Percentiles rank a stretch among this genome's conserved stretches.
These are phyloP conservation scores for Xylaria sp. DNA, from an alignment of 2,329 filamentous ascomycete genomes.

Conservation along the genomic window DNA sequence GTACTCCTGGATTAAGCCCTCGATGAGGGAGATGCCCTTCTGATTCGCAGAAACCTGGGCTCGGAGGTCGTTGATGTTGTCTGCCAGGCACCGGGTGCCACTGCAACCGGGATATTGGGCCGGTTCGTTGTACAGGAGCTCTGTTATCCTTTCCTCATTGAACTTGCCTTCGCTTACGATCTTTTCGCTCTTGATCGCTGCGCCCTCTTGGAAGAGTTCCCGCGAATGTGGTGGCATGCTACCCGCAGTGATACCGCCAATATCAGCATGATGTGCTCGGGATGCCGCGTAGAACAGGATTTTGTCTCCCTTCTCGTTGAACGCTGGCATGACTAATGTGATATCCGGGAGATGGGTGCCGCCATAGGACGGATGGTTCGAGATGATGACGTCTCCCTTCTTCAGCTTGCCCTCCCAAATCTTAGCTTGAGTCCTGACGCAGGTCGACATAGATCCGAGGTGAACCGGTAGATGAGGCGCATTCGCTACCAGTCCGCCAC, in stretches of 20 bases:
- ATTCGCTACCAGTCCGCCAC: conserved; percentile 77
- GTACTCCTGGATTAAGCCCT: conserved; percentile 71
- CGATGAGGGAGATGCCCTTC: conserved; percentile 76
- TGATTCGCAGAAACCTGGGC: conserved; percentile 79
- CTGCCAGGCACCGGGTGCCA: conserved; percentile 72
- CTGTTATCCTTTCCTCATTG: conserved; percentile 71
- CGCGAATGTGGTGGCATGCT: conserved; percentile 73
- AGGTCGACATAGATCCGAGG: conserved; percentile 83
- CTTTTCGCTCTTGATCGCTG: conserved; percentile 62
- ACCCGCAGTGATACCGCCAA: conserved; percentile 74
- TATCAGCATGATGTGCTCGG: conserved; percentile 80
- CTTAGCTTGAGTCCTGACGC: conserved; percentile 75
- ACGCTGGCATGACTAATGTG: conserved; percentile 78
- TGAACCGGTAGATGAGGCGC: conserved; percentile 82
- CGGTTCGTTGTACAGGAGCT: conserved; percentile 70
- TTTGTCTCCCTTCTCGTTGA: conserved; percentile 64
- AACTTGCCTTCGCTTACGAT: conserved; percentile 75
- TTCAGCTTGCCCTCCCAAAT: conserved; percentile 81
- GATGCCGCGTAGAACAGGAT: conserved; percentile 84
- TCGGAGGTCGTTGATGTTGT: conserved; percentile 80
- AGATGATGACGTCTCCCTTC: conserved; percentile 79
- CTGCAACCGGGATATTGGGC: conserved; percentile 72
- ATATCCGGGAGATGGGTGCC: conserved; percentile 85
- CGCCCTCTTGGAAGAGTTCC: conserved; percentile 60
- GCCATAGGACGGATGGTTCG: conserved; percentile 82